Base-by-base conservation (phyloP, 2,329 filamentous ascomycete species). In the Lachnellula cervina region DNA sequence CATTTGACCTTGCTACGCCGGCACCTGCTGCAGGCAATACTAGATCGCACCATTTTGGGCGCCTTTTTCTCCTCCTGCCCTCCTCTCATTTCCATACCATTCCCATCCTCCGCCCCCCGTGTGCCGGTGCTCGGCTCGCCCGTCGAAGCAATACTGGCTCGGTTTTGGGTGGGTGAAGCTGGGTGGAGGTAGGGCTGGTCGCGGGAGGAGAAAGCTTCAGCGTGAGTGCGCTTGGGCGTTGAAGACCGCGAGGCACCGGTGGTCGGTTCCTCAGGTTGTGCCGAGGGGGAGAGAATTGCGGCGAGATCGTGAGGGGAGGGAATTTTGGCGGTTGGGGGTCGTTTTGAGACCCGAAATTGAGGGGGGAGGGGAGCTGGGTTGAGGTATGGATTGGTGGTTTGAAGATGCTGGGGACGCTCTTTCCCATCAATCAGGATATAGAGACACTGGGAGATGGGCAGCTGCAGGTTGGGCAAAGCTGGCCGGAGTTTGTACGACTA, bases 1-100 rank as follows among this genome's bases (percentile, higher is more conserved):
- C 90, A 95, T 73, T 93, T 93, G 69, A 93, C 89, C 73, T 94
- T 95, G 69, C 88, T 90, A 65, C 83, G 83, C 56, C 89, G 81
- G 69, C 89, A 93, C 60, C 83, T 80, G 59, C 82, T 77, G 72
- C 89, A 94, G 48, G 89, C 89, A 68, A 93, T 90, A 67, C 86
- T 89, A 47, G 88, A 90, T 63, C 89, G 81, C 81, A 90, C 87
- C 35, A 77, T 77, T 66, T 73, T 73, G 46, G 69, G 63, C 48
- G 72, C 70, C 59, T 74, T 77, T 65, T 73, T 74, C 62, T 75
- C 72, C 62, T 74, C 71, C 55, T 64, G 63, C 62, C 70, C 66
- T 67, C 66, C 67, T 72, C 66, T 59, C 67, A 64, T 60, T 16
- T 49, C 60, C 49, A 56, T 61, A 49, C 45, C 57, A 46, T 60